These are phyloP conservation scores for Phytophthora syringae DNA, from an alignment of 352 stramenopile species.

Conservation along the genomic window DNA sequence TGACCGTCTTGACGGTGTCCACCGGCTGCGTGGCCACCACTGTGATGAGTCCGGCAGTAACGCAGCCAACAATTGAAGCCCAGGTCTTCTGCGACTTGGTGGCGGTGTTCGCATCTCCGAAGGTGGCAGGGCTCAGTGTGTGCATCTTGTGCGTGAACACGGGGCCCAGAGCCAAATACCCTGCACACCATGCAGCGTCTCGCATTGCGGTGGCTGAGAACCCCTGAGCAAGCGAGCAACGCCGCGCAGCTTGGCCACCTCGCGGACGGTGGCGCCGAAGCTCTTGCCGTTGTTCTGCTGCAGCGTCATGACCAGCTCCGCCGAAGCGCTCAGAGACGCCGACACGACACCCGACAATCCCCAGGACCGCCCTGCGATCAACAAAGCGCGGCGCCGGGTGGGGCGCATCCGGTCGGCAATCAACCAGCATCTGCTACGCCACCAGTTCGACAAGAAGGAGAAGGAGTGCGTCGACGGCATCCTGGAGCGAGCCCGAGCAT, in stretches of 20 bases:
- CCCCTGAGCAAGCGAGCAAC: conserved; percentile 62
- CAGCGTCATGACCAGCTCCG: conserved; percentile 88
- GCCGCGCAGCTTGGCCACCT: conserved; percentile 58
- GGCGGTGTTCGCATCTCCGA: conserved; percentile 55
- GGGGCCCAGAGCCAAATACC: conserved; percentile 78
- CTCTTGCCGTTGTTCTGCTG: conserved; percentile 85
- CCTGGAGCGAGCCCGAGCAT: too few species aligned
- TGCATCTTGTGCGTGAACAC: conserved; percentile 78
- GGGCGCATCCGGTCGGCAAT: too few species aligned
- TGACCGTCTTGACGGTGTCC: conserved; percentile 87
- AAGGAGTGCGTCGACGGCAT: too few species aligned
- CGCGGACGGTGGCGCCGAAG: conserved; percentile 64
- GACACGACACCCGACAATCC: conserved; percentile 70
- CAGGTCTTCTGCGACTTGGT: conserved; percentile 68
- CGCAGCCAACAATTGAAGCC: conserved; percentile 69
- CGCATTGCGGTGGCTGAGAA: conserved; percentile 66
- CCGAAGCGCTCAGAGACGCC: conserved; percentile 67
- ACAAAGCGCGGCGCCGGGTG: too few species aligned
- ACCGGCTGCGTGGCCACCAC: conserved; percentile 82
- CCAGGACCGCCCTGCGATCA: too few species aligned
- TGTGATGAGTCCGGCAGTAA: conserved; percentile 74
- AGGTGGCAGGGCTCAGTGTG: conserved; percentile 50
- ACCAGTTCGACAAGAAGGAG: too few species aligned
- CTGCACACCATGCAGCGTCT: conserved; percentile 78
- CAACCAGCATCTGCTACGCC: too few species aligned